These are phyloP conservation scores for Erythrophleum ivorense DNA, from an alignment of 331 rosid genomes.

Conservation along the genomic window DNA sequence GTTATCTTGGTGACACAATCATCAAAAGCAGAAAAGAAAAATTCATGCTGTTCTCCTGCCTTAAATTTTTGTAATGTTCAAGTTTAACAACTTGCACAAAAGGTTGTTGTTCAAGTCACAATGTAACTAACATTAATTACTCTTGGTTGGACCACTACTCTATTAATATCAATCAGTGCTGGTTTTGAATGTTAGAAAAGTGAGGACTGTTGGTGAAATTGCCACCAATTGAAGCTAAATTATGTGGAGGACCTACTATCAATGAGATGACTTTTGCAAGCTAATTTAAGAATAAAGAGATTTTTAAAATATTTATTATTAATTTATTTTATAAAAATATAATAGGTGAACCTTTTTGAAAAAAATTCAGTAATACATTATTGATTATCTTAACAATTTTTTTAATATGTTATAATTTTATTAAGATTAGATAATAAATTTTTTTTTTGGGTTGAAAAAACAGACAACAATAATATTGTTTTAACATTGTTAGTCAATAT, in stretches of 20 bases:
- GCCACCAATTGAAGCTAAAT: constrained; percentile 23
- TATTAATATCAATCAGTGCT: background rate
- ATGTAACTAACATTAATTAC: background rate
- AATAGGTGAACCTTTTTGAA: background rate
- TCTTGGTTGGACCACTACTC: background rate
- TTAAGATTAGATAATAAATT: too few species aligned
- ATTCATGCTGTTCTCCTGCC: background rate
- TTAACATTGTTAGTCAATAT: too few species aligned
- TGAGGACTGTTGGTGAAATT: background rate
- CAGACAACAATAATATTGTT: too few species aligned
- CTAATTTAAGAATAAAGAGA: background rate
- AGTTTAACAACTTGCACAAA: background rate
- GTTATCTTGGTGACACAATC: background rate
- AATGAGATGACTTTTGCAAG: background rate
- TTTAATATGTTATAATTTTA: too few species aligned
- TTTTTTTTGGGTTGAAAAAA: too few species aligned
- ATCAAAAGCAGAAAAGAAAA: background rate
- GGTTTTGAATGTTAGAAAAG: background rate
- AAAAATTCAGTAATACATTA: too few species aligned
- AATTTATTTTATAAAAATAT: background rate
- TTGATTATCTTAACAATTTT: too few species aligned
- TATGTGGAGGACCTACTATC: constrained; percentile 11
- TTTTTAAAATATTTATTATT: background rate
- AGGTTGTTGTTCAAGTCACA: background rate
- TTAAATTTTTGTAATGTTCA: too few species aligned